phyloP scores from a whole-genome alignment of 148 eudicot genomes.

The Tetragonia tetragonoides region DNA sequence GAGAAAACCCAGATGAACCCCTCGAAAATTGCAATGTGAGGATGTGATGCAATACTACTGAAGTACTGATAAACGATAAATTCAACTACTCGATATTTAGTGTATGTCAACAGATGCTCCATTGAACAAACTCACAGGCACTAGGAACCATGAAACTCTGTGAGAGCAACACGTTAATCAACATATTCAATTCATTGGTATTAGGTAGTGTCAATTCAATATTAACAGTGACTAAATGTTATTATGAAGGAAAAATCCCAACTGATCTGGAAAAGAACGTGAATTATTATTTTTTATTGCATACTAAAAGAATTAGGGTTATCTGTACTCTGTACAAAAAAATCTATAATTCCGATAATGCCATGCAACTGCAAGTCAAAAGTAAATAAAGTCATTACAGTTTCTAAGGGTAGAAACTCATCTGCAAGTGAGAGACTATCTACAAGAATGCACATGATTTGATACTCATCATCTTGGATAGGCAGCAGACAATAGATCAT shows the following conservation, averaged over 20 bases:
- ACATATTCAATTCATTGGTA: neutral
- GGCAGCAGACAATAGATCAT: slow-evolving; percentile 7
- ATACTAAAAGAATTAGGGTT: slow-evolving; percentile 23
- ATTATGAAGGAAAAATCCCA: neutral
- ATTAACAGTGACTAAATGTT: neutral
- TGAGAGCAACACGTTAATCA: too few relatives aligned
- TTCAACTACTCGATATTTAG: neutral
- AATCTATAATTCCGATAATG: slow-evolving; percentile 24
- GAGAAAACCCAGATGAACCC: neutral
- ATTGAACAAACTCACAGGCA: neutral
- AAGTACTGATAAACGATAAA: neutral
- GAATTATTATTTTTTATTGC: slow-evolving; percentile 13
- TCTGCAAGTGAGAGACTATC: slow-evolving; percentile 74
- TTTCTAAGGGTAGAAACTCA: slow-evolving; percentile 91
- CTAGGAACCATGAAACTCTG: neutral
- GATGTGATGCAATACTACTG: neutral
- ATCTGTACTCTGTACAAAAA: slow-evolving; percentile 45
- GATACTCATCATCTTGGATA: slow-evolving; percentile 31
- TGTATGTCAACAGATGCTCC: neutral
- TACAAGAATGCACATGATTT: slow-evolving; percentile 54
- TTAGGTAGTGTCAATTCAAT: neutral
- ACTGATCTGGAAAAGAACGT: neutral
- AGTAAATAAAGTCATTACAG: slow-evolving; percentile 47
- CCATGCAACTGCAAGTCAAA: slow-evolving; percentile 26
- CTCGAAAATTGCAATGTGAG: neutral